Conservation (phyloP, 768 basidiomycete genomes). For the Serendipita sp. region DNA sequence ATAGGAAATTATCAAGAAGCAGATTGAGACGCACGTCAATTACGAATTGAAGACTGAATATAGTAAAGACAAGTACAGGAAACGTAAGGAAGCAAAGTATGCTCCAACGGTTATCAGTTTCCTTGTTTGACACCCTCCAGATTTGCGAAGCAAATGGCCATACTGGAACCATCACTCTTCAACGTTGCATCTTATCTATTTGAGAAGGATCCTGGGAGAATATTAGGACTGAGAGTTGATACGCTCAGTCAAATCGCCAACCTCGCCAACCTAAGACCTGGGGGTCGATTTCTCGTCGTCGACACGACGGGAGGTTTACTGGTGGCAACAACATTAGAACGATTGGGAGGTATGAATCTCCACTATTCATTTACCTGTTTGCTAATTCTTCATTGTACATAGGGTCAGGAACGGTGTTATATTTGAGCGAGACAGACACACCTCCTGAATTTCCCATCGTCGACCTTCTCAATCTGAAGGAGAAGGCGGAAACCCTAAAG, state of each 20-base stretch:
- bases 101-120: conserved; percentile 14
- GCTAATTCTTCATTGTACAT: not conserved
- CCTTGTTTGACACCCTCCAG: conserved; percentile 24
- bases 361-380: not conserved
- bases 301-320: conserved; percentile 86
- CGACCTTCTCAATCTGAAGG: conserved; percentile 69
- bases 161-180: conserved; percentile 71
- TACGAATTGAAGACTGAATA: conserved; percentile 93
- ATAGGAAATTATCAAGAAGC: conserved; percentile 86
- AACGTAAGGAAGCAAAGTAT: conserved; percentile 92
- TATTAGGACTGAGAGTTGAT: conserved; percentile 75
- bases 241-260: conserved; percentile 78
- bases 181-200: conserved; percentile 87
- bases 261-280: conserved; percentile 67
- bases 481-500: conserved; percentile 35
- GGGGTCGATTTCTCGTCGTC: conserved; percentile 73
- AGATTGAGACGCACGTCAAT: conserved; percentile 84
- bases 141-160: conserved; percentile 73
- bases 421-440: conserved; percentile 77
- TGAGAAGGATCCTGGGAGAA: conserved; percentile 50
- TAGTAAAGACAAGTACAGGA: conserved; percentile 96
- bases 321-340: conserved; percentile 67
- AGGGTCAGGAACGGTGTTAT: conserved; percentile 64
- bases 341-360: conserved; percentile 54
- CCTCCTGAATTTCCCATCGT: conserved; percentile 83